phyloP scores from a whole-genome alignment of 768 basidiomycete species.

The Punctularia strigosozonata region DNA sequence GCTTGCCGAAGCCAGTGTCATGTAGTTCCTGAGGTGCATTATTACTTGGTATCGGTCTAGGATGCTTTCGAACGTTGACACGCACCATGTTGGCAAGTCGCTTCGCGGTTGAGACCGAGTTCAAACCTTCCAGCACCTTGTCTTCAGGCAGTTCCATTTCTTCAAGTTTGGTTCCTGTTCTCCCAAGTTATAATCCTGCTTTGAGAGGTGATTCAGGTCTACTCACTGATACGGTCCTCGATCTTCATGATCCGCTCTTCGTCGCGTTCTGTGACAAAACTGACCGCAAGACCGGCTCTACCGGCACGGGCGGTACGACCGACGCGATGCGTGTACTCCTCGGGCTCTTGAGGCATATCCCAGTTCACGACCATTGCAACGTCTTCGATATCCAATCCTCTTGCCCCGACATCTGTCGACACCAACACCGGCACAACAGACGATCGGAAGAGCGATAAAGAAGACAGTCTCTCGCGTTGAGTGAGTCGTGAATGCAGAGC shows the following conservation, averaged over 20 bases:
- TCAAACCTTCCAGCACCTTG: constrained; percentile 74
- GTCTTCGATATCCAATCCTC: constrained; percentile 93
- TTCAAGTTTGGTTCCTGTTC: constrained; percentile 56
- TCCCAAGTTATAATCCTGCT: too few relatives aligned
- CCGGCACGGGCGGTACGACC: constrained; percentile 90
- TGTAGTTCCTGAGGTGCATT: constrained; percentile 56
- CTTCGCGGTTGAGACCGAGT: constrained; percentile 86
- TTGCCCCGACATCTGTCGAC: constrained; percentile 90
- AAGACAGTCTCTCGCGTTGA: constrained; percentile 78
- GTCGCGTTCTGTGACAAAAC: constrained; percentile 91
- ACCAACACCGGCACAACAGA: constrained; percentile 84
- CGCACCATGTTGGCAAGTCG: constrained; percentile 88
- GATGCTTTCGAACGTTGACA: constrained; percentile 1
- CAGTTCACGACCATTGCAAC: constrained; percentile 96
- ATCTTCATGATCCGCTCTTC: constrained; percentile 74
- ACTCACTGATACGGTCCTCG: constrained; percentile 79
- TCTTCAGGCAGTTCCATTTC: constrained; percentile 72
- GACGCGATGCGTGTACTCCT: constrained; percentile 95
- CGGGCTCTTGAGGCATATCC: constrained; percentile 84
- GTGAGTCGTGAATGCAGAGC: constrained; percentile 89
- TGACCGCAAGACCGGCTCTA: constrained; percentile 79
- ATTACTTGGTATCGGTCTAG: constrained; percentile 3
- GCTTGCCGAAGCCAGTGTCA: constrained; percentile 79
- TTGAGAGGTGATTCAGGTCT: not conserved
- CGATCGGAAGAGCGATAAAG: constrained; percentile 78